Conservation (phyloP, 257 asterid genomes). For the Solanum sitiens region DNA sequence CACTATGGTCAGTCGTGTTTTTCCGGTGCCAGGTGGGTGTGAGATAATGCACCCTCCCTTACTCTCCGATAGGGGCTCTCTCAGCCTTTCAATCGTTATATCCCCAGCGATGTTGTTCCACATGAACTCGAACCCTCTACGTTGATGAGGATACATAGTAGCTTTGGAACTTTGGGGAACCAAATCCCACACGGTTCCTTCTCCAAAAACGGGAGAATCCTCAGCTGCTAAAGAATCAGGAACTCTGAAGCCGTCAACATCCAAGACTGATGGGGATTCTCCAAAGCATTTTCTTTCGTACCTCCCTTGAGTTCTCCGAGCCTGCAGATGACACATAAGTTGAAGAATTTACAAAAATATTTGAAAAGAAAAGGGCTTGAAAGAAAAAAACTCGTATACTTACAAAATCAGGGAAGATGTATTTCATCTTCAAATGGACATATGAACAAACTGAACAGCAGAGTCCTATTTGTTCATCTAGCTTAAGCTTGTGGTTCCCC, state of each 20-base stretch:
- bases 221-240: background rate
- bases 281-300: background rate
- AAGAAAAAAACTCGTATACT: slow-evolving; percentile 2
- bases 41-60: background rate
- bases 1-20: background rate
- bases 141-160: slow-evolving; percentile 52
- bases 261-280: background rate
- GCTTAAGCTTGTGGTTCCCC: slow-evolving; percentile 33
- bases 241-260: background rate
- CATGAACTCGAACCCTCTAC: slow-evolving; percentile 49
- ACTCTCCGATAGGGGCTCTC: background rate
- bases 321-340: slow-evolving; percentile 13
- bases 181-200: slow-evolving; percentile 46
- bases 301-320: slow-evolving; percentile 7
- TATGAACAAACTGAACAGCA: slow-evolving; percentile 35
- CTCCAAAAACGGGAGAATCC: background rate
- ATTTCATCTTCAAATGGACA: slow-evolving; percentile 35
- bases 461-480: slow-evolving; percentile 60
- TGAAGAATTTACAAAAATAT: background rate
- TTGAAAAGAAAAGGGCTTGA: background rate
- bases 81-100: background rate
- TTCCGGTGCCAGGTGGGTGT: background rate
- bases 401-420: slow-evolving; percentile 55
- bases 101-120: slow-evolving; percentile 14
- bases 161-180: slow-evolving; percentile 22